phyloP scores from a whole-genome alignment of 805 yeast genomes.

The Komagataella pastoris region DNA sequence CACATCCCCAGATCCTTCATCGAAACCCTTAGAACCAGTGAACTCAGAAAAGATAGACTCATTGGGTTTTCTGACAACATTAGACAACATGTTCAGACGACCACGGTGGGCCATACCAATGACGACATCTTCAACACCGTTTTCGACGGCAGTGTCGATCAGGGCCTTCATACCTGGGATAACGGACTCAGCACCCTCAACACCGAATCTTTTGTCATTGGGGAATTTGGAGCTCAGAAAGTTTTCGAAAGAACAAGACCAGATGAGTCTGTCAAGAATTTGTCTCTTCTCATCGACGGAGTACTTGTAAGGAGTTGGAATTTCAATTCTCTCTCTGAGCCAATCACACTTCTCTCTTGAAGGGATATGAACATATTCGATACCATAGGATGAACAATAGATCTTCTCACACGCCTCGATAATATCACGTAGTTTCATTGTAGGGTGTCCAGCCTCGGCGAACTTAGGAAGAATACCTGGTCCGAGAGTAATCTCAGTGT shows the following conservation, averaged over 20 bases:
- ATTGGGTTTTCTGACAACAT: slow-evolving; percentile 97
- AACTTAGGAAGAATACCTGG: slow-evolving; percentile 96
- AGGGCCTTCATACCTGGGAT: slow-evolving; percentile 95
- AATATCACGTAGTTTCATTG: slow-evolving; percentile 68
- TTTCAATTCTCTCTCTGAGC: slow-evolving; percentile 94
- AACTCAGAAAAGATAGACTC: slow-evolving; percentile 96
- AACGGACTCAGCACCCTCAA: slow-evolving; percentile 96
- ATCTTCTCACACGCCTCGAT: slow-evolving; percentile 66
- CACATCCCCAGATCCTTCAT: slow-evolving; percentile 98
- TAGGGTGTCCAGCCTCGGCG: slow-evolving; percentile 42
- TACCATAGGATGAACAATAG: slow-evolving; percentile 84
- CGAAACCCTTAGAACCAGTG: slow-evolving; percentile 78
- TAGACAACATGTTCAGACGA: slow-evolving; percentile 92
- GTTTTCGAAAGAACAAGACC: slow-evolving; percentile 91
- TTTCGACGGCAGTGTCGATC: slow-evolving; percentile 85
- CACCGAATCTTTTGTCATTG: slow-evolving; percentile 95
- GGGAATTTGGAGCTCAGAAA: slow-evolving; percentile 94
- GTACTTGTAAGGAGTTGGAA: slow-evolving; percentile 76
- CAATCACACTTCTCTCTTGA: slow-evolving; percentile 94
- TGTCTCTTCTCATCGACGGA: slow-evolving; percentile 87
- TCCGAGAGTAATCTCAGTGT: slow-evolving; percentile 77
- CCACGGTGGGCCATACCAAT: slow-evolving; percentile 99
- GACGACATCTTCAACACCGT: slow-evolving; percentile 90
- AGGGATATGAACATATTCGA: slow-evolving; percentile 94
- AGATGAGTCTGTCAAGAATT: slow-evolving; percentile 88